phyloP scores from a whole-genome alignment of 768 basidiomycete species.

The Suillus bovinus region DNA sequence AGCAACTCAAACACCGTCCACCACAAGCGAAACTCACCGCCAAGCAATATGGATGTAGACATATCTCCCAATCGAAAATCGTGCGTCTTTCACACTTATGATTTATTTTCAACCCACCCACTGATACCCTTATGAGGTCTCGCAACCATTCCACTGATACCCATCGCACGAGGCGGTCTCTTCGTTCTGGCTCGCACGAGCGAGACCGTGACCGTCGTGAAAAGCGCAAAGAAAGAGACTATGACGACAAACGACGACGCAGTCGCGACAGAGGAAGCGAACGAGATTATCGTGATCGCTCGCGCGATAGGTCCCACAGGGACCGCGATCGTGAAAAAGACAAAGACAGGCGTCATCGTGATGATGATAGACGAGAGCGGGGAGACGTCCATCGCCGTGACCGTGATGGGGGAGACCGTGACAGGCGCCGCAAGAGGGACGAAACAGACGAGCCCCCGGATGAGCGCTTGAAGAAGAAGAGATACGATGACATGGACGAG shows the following conservation, averaged over 20 bases:
- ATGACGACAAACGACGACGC: constrained; percentile 61
- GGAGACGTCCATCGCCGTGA: constrained; percentile 57
- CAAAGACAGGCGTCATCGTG: constrained; percentile 45
- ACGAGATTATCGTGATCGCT: constrained; percentile 48
- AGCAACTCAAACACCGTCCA: constrained; percentile 8
- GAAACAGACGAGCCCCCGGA: constrained; percentile 53
- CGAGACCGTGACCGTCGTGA: constrained; percentile 50
- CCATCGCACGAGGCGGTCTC: constrained; percentile 68
- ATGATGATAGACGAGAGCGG: constrained; percentile 46
- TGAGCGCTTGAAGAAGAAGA: constrained; percentile 67
- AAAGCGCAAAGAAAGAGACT: constrained; percentile 49
- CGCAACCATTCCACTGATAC: constrained; percentile 80
- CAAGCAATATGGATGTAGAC: constrained; percentile 64
- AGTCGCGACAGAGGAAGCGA: constrained; percentile 63
- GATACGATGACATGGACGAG: constrained; percentile 53
- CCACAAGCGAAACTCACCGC: constrained; percentile 39
- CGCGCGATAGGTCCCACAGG: constrained; percentile 49
- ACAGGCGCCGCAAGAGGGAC: constrained; percentile 70
- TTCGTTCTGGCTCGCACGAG: constrained; percentile 70
- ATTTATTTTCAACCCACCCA: neutral
- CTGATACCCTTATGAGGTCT: constrained; percentile 41
- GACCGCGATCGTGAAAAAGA: constrained; percentile 39
- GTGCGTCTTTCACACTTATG: constrained; percentile 39
- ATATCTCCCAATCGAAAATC: constrained; percentile 59
- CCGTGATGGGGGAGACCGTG: constrained; percentile 51